Base-by-base conservation (phyloP, 441 rosid genomes). In the Mallotus japonicus region DNA sequence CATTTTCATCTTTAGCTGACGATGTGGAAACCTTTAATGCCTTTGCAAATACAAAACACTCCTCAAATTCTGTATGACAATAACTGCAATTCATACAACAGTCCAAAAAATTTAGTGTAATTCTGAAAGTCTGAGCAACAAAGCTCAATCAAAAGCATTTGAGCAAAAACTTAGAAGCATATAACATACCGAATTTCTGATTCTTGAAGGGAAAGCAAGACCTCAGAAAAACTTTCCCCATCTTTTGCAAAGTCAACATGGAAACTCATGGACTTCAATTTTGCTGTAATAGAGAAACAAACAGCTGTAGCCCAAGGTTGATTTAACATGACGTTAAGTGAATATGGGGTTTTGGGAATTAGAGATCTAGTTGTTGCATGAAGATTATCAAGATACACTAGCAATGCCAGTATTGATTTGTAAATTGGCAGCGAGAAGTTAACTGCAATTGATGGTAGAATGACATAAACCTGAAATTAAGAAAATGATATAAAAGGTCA, bases 221-320 rank as follows among this genome's bases (percentile, higher is more conserved):
- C 78, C 32, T 78, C 66, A 74, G 88, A 83, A 84, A 89, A 85
- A 70, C 85, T 81, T 77, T 84, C 91, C 84, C 84, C 89, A 80
- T 84, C 89, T 84, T 90, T 87, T 75, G 80, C 92, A 79, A 95
- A 87, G 86, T 91, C 85, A 76, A 90, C 72, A 62, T 78, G 83
- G 51, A 89, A 72, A 80, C 74, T 85, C 64, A 86, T 71, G 19
- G 85, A 79, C 66, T 82, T 79, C 83, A 92, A 77, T 63, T 78
- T 86, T 79, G 87, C 85, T 46, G 84, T 73, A 63, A 92, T 24
- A 74, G 80, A 86, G 84, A 88, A 86, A 72, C 88, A 83, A 80
- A 82, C 85, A 67, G 50, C 57, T 76, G 85, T 77, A 75, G 77
- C 77, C 65, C 79, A 71, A 69, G 75, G 81, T 64, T 63, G 80